Evolutionary conservation across 805 yeast species (phyloP).

Genomic region (Kuraishia molischiana): DNA sequence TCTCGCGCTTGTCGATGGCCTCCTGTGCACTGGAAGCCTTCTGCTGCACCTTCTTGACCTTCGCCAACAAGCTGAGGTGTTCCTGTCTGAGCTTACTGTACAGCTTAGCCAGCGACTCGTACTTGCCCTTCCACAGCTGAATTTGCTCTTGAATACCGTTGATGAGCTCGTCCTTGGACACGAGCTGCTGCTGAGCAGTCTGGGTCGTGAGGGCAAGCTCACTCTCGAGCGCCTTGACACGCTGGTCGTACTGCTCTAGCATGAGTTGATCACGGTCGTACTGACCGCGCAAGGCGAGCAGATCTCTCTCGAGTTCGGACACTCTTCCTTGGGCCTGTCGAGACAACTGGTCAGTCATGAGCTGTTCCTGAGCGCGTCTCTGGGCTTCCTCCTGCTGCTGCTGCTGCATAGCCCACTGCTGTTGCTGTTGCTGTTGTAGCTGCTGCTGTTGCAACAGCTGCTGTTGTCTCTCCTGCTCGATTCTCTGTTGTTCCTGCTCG

Average conservation of each 20-base stretch:
- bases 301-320: conserved; percentile 74
- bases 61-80: conserved; percentile 68
- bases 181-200: conserved; percentile 63
- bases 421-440: conserved; percentile 61
- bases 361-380: conserved; percentile 60
- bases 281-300: conserved; percentile 65
- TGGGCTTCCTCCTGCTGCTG: conserved; percentile 59
- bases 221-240: conserved; percentile 72
- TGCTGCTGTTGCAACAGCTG: conserved; percentile 61
- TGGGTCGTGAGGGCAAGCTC: conserved; percentile 54
- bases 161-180: conserved; percentile 67
- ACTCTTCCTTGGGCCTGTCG: conserved; percentile 71
- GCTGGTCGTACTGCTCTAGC: conserved; percentile 77
- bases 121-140: conserved; percentile 71
- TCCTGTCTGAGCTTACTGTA: conserved; percentile 90
- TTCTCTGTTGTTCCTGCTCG: conserved; percentile 49
- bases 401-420: conserved; percentile 68
- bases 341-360: conserved; percentile 56
- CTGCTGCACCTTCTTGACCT: conserved; percentile 73
- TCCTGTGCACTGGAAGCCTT: conserved; percentile 87
- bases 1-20: conserved; percentile 75
- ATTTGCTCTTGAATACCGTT: conserved; percentile 65
- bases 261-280: conserved; percentile 79
- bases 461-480: conserved; percentile 53
- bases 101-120: conserved; percentile 80